Evolutionary conservation across 164 flowering plant species (phyloP).

Genomic region (Stephania japonica): DNA sequence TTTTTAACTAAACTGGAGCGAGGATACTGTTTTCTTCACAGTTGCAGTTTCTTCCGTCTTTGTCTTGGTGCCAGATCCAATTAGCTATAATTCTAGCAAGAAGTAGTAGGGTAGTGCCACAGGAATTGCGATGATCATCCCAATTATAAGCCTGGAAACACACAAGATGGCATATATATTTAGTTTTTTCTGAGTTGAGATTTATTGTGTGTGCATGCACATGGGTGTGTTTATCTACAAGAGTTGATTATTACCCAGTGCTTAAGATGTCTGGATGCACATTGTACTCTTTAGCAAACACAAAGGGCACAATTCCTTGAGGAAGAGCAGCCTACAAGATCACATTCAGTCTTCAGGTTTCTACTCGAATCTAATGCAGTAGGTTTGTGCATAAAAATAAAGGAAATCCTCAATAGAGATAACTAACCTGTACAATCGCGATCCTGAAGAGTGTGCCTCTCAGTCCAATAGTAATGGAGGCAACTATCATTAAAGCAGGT

Average conservation of each 20-base stretch:
- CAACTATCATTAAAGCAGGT: conserved; percentile 56
- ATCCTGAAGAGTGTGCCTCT: conserved; percentile 37
- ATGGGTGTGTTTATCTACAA: neutral
- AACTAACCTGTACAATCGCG: conserved; percentile 64
- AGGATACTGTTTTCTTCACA: neutral
- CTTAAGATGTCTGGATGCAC: conserved; percentile 64
- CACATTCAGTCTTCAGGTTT: conserved; percentile 6
- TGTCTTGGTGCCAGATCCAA: neutral
- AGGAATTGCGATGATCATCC: conserved; percentile 55
- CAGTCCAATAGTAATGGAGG: conserved; percentile 44
- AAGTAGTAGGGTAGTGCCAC: conserved; percentile 55
- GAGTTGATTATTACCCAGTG: conserved; percentile 45
- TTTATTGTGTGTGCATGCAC: neutral
- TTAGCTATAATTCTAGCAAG: conserved; percentile 39
- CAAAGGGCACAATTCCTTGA: conserved; percentile 77
- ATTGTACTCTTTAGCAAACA: conserved; percentile 73
- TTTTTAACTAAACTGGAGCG: conserved; percentile 4
- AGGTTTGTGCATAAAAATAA: neutral
- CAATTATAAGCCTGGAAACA: conserved; percentile 55
- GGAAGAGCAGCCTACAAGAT: conserved; percentile 74
- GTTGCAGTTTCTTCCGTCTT: neutral
- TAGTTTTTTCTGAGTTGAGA: neutral
- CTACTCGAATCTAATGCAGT: neutral
- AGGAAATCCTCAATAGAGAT: neutral
- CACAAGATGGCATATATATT: conserved; percentile 13